These are phyloP conservation scores for Zygosaccharomyces pseudorouxii DNA, from an alignment of 805 yeast species.

Conservation along the genomic window DNA sequence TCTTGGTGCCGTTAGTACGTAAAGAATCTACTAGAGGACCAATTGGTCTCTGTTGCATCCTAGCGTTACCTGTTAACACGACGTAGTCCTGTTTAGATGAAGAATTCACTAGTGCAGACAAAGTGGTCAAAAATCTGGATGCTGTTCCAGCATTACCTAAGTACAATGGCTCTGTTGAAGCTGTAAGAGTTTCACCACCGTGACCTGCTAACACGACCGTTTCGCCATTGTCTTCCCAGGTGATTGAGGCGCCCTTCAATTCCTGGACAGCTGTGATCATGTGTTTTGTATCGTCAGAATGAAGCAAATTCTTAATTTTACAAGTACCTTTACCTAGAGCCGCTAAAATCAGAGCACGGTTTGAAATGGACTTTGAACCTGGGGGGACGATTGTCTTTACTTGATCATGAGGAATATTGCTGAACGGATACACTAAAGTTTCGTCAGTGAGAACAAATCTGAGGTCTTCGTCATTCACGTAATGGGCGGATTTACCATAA, in stretches of 20 bases:
- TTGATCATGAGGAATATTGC: constrained; percentile 27
- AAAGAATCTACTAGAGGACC: constrained; percentile 95
- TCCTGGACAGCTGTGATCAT: constrained; percentile 84
- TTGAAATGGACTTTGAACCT: constrained; percentile 95
- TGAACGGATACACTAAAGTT: constrained; percentile 58
- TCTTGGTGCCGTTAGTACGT: constrained; percentile 67
- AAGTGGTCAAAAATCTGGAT: constrained; percentile 86
- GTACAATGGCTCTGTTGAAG: constrained; percentile 66
- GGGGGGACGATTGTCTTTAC: constrained; percentile 67
- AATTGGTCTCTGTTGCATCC: constrained; percentile 97
- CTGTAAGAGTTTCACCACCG: constrained; percentile 65
- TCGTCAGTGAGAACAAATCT: constrained; percentile 82
- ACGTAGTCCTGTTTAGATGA: constrained; percentile 42
- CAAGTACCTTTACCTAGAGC: constrained; percentile 87
- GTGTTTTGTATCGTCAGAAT: constrained; percentile 93
- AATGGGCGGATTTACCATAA: constrained; percentile 81
- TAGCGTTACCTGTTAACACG: constrained; percentile 82
- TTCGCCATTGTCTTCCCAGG: constrained; percentile 85
- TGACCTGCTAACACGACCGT: constrained; percentile 81
- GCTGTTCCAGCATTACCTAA: constrained; percentile 99
- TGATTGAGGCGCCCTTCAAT: constrained; percentile 74
- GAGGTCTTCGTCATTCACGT: constrained; percentile 74
- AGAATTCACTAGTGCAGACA: constrained; percentile 75
- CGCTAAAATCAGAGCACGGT: constrained; percentile 88
- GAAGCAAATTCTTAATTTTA: constrained; percentile 76